Conservation (phyloP, 1,284 basidiomycete species). For the Trametes pubescens region DNA sequence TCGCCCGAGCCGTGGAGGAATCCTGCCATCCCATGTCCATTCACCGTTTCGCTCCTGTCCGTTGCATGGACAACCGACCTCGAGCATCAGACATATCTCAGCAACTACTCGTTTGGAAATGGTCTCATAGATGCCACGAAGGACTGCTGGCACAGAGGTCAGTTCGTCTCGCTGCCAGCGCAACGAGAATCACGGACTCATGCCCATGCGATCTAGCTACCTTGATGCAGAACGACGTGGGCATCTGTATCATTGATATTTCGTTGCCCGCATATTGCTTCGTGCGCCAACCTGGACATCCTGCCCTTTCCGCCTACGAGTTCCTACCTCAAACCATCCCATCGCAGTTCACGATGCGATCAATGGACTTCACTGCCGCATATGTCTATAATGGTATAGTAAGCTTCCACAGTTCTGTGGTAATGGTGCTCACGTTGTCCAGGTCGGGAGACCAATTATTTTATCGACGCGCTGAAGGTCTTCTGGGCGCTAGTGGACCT, state of each 20-base stretch:
- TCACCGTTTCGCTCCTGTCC: conserved; percentile 31
- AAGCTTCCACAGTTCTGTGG: no score
- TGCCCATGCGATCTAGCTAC: background rate
- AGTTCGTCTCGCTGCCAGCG: background rate
- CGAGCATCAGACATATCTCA: background rate
- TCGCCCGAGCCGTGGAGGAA: background rate
- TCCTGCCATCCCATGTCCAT: conserved; percentile 42
- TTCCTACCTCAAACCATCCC: background rate
- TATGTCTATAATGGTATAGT: no score
- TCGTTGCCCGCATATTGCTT: background rate
- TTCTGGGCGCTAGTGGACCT: conserved; percentile 1
- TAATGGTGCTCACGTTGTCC: no score
- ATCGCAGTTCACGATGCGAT: no score
- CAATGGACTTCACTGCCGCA: no score
- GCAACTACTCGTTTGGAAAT: background rate
- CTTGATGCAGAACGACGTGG: background rate
- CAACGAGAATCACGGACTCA: no score
- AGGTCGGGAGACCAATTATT: no score
- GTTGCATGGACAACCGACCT: conserved; percentile 21
- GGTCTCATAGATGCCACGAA: background rate
- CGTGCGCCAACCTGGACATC: background rate
- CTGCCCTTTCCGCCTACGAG: background rate
- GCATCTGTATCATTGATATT: no score
- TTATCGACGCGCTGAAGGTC: background rate
- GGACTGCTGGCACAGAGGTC: background rate